A percentile compares a stretch with the other conserved stretches of the same genome.
Conservation (phyloP, 2,329 filamentous ascomycete genomes). For the Cadophora sp. region DNA sequence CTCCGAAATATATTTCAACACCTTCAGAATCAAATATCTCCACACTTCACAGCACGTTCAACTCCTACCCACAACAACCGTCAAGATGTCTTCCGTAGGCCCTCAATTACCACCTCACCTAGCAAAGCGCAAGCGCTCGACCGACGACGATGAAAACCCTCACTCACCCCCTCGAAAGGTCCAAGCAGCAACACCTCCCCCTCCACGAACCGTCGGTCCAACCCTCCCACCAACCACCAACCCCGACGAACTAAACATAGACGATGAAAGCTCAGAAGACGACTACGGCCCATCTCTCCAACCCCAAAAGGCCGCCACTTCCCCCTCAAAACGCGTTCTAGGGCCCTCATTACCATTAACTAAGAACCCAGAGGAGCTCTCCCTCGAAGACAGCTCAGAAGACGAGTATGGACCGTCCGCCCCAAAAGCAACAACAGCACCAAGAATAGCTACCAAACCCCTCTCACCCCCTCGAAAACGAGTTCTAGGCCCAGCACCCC, state of each 20-base stretch:
- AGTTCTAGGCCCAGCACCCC: slow-evolving; percentile 51
- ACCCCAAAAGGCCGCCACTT: slow-evolving; percentile 18
- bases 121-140: slow-evolving; percentile 65
- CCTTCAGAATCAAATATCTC: slow-evolving; percentile 5
- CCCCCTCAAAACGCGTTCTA: slow-evolving; percentile 43
- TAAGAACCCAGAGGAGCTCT: slow-evolving; percentile 52
- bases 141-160: slow-evolving; percentile 49
- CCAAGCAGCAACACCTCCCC: slow-evolving; percentile 40
- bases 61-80: background rate
- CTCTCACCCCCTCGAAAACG: slow-evolving; percentile 35
- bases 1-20: slow-evolving; percentile 17
- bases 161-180: slow-evolving; percentile 55
- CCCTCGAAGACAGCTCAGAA: slow-evolving; percentile 50
- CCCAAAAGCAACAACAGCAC: slow-evolving; percentile 35
- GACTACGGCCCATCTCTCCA: slow-evolving; percentile 38
- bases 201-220: slow-evolving; percentile 38
- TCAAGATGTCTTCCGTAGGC: slow-evolving; percentile 55
- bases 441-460: slow-evolving; percentile 15
- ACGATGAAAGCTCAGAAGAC: slow-evolving; percentile 52
- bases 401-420: slow-evolving; percentile 42
- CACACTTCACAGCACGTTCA: slow-evolving; percentile 20
- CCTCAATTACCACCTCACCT: slow-evolving; percentile 74
- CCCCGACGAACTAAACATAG: slow-evolving; percentile 55
- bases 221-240: slow-evolving; percentile 46
- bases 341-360: slow-evolving; percentile 47